Conservation (phyloP, 257 asterid species). For the Solanum sejunctum region DNA sequence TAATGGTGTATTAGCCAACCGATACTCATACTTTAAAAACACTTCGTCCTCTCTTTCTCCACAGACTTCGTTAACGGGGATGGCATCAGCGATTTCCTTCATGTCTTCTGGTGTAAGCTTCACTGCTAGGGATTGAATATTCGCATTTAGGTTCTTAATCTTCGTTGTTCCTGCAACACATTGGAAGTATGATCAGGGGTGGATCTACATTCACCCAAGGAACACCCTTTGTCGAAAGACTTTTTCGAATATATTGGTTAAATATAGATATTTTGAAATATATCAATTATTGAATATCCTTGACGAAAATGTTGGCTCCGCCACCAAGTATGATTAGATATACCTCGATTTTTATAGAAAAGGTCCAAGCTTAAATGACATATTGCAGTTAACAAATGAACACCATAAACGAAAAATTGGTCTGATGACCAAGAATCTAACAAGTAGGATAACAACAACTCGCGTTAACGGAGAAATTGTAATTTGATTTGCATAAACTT, state of each 20-base stretch:
- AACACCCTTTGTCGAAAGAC: too few species aligned
- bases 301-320: too few species aligned
- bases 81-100: slow-evolving; percentile 18
- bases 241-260: too few species aligned
- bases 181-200: not conserved
- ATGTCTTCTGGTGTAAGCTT: slow-evolving; percentile 26
- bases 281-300: too few species aligned
- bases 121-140: slow-evolving; percentile 21
- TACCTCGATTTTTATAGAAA: not conserved
- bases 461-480: not conserved
- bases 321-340: not conserved
- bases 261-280: too few species aligned
- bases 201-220: too few species aligned
- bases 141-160: slow-evolving; percentile 25
- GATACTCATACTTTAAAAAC: slow-evolving; percentile 7
- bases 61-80: slow-evolving; percentile 23
- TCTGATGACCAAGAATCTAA: not conserved
- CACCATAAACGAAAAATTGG: not conserved
- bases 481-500: not conserved
- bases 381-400: not conserved
- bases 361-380: not conserved
- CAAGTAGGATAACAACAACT: not conserved
- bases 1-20: slow-evolving; percentile 18
- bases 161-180: slow-evolving; percentile 24
- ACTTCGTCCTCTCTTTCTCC: slow-evolving; percentile 14